Evolutionary conservation across 345 rosid species (phyloP).

Genomic region (Populus ilicifolia): DNA sequence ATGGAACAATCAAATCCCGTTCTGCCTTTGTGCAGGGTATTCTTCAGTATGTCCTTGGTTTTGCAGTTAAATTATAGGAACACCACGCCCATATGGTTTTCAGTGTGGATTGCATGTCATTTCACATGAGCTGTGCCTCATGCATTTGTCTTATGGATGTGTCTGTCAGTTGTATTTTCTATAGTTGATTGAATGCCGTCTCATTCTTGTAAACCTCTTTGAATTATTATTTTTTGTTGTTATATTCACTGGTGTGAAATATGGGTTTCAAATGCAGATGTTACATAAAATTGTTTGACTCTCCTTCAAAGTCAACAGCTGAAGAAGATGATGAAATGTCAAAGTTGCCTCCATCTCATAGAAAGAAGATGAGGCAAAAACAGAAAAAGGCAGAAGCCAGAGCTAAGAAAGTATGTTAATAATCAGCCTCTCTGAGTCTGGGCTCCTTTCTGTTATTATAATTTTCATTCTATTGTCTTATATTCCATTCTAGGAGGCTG

Average conservation of each 20-base stretch:
- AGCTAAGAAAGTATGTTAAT: constrained; percentile 73
- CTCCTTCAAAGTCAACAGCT: constrained; percentile 63
- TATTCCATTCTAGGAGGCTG: constrained; percentile 72
- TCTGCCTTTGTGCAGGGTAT: not conserved
- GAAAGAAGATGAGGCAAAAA: constrained; percentile 85
- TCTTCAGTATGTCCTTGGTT: not conserved
- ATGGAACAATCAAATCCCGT: not conserved
- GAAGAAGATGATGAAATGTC: constrained; percentile 78
- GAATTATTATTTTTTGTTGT: too few relatives aligned
- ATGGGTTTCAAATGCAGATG: constrained; percentile 52
- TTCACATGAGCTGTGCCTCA: not conserved
- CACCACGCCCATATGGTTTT: not conserved
- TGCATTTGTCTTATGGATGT: not conserved
- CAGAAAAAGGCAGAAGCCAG: constrained; percentile 95
- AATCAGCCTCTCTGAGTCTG: constrained; percentile 1
- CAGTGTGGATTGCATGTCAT: not conserved
- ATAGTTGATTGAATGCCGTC: not conserved
- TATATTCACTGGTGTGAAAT: not conserved
- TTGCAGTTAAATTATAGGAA: not conserved
- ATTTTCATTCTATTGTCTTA: constrained; percentile 17
- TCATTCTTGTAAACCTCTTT: not conserved
- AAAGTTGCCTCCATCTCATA: constrained; percentile 83
- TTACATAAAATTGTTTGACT: constrained; percentile 79
- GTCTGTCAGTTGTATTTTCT: not conserved
- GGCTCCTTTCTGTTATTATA: constrained; percentile 5